Percentiles rank a stretch among this genome's conserved stretches.
These are phyloP conservation scores for Saururus chinensis DNA, from an alignment of 164 flowering plant species.

Conservation along the genomic window DNA sequence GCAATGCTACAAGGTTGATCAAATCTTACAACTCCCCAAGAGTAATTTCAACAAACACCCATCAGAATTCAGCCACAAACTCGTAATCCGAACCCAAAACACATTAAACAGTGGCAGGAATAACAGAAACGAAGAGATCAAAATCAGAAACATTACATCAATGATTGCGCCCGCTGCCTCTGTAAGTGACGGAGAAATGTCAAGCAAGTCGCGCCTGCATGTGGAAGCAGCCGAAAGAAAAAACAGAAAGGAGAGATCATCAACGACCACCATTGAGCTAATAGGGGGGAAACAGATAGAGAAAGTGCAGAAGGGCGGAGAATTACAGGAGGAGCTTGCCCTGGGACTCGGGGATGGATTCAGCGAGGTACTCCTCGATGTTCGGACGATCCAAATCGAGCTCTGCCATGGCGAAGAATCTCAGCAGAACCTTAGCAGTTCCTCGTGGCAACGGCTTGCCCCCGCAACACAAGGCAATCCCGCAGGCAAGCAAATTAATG, in stretches of 20 bases:
- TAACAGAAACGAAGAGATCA: background rate
- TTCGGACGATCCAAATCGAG: slow-evolving; percentile 82
- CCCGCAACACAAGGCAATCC: too few relatives aligned
- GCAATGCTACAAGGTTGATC: too few relatives aligned
- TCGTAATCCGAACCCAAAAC: background rate
- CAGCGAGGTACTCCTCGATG: slow-evolving; percentile 77
- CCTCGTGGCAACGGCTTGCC: too few relatives aligned
- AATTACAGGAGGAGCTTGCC: slow-evolving; percentile 69
- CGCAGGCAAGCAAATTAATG: too few relatives aligned
- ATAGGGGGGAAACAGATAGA: slow-evolving; percentile 1
- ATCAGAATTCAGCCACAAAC: too few relatives aligned
- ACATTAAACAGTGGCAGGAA: background rate
- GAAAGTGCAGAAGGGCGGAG: background rate
- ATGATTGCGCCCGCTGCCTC: slow-evolving; percentile 98
- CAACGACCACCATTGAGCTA: too few relatives aligned
- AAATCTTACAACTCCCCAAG: too few relatives aligned
- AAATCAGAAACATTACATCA: slow-evolving; percentile 42
- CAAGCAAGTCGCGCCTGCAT: slow-evolving; percentile 82
- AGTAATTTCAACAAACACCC: too few relatives aligned
- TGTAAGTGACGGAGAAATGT: slow-evolving; percentile 75
- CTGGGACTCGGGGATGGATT: slow-evolving; percentile 30
- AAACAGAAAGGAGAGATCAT: background rate
- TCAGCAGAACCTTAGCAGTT: too few relatives aligned
- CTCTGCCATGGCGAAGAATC: slow-evolving; percentile 18
- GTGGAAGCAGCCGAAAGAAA: background rate